Conservation (phyloP, 2,329 filamentous ascomycete species). For the Claviceps spartinae region DNA sequence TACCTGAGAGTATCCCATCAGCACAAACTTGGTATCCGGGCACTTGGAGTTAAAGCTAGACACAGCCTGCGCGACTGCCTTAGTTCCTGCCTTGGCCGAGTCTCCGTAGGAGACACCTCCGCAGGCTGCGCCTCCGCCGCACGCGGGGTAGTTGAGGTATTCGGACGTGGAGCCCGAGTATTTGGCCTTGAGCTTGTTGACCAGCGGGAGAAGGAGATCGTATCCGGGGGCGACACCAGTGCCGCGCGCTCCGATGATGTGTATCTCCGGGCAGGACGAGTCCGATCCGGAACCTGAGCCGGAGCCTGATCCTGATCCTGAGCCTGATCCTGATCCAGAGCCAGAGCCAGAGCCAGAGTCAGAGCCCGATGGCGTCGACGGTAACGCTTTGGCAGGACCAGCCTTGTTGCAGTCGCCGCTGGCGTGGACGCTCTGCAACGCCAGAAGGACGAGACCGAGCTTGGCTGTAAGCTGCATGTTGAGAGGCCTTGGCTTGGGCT, state of each 20-base stretch:
- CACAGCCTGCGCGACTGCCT: conserved; percentile 19
- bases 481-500: background rate
- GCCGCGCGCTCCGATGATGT: conserved; percentile 34
- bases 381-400: too few relatives aligned
- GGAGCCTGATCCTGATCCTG: fast-evolving
- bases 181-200: conserved; percentile 33
- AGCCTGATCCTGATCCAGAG: too few relatives aligned
- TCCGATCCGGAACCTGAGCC: too few relatives aligned
- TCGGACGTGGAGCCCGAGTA: conserved; percentile 39
- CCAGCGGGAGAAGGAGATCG: conserved; percentile 34
- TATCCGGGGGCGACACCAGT: conserved; percentile 37
- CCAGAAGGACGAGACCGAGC: background rate
- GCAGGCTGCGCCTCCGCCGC: conserved; percentile 45
- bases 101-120: conserved; percentile 45
- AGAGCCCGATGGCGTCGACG: too few relatives aligned
- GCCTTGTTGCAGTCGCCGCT: too few relatives aligned
- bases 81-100: conserved; percentile 23
- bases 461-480: background rate
- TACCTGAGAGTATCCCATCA: conserved; percentile 50
- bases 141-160: conserved; percentile 46
- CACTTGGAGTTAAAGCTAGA: conserved; percentile 43
- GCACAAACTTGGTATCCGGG: conserved; percentile 41
- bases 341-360: too few relatives aligned
- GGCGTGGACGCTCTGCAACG: background rate
- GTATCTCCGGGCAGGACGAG: conserved; percentile 14